These are phyloP conservation scores for Theobroma grandiflorum DNA, from an alignment of 441 rosid genomes.

Conservation along the genomic window DNA sequence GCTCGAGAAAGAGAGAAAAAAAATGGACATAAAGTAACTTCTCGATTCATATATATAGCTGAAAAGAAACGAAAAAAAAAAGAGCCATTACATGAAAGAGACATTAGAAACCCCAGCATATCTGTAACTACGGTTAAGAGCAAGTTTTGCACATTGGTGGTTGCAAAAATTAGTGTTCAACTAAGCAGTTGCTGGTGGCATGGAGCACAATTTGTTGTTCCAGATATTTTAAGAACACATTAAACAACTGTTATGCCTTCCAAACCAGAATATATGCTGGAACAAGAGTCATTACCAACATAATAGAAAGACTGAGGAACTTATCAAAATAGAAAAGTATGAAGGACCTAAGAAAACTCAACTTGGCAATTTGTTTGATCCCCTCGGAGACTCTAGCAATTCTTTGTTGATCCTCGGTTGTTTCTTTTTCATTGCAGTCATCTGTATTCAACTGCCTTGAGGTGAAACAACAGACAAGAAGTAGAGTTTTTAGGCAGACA, in stretches of 20 bases:
- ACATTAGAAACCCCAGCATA: neutral
- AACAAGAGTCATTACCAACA: neutral
- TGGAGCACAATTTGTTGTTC: neutral
- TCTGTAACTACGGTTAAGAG: neutral
- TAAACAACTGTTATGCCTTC: neutral
- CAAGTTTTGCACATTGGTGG: neutral
- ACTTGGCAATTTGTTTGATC: too few species aligned
- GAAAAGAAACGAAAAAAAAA: too few species aligned
- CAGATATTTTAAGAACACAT: neutral
- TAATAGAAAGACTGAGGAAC: neutral
- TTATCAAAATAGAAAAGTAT: too few species aligned
- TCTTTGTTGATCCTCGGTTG: too few species aligned
- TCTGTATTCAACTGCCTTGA: too few species aligned
- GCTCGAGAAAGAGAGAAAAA: neutral
- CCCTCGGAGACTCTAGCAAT: too few species aligned
- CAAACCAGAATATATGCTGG: neutral
- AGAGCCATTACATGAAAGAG: neutral
- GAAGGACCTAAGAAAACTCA: too few species aligned
- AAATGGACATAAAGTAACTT: neutral
- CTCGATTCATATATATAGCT: neutral
- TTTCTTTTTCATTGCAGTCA: too few species aligned
- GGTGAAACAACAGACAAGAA: too few species aligned
- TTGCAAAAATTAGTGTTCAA: neutral
- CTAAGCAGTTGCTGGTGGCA: neutral
- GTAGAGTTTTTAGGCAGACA: too few species aligned